A percentile compares a stretch with the other conserved stretches of the same genome.
These are phyloP conservation scores for Paecilomyces sp. DNA, from an alignment of 2,329 filamentous ascomycete genomes.

Conservation along the genomic window DNA sequence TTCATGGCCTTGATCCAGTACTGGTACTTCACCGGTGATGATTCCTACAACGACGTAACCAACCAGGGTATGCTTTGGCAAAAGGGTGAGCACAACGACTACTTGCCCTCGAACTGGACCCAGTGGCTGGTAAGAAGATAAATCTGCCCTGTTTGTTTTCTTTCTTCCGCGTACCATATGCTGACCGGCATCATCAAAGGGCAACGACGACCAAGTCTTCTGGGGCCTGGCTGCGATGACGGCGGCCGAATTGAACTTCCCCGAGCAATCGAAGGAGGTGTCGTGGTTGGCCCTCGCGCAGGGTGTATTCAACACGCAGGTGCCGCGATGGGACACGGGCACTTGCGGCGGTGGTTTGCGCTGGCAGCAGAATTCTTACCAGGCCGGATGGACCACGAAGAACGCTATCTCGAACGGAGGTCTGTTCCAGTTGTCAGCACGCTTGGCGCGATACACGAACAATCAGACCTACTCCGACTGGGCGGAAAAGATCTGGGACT, in stretches of 20 bases:
- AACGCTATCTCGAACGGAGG: constrained; percentile 53
- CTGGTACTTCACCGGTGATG: constrained; percentile 74
- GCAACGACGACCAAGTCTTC: constrained; percentile 61
- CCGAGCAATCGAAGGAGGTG: constrained; percentile 58
- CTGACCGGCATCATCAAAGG: constrained; percentile 7
- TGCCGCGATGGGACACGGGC: constrained; percentile 59
- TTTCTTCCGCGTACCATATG: background rate
- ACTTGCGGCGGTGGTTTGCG: constrained; percentile 68
- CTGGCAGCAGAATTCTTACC: constrained; percentile 80
- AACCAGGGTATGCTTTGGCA: constrained; percentile 66
- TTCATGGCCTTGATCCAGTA: constrained; percentile 68
- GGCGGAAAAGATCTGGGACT: constrained; percentile 62
- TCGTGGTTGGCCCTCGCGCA: constrained; percentile 73
- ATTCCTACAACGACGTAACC: constrained; percentile 61
- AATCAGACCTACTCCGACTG: constrained; percentile 75
- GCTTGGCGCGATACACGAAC: constrained; percentile 69
- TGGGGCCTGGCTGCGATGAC: constrained; percentile 79
- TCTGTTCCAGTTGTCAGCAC: constrained; percentile 54
- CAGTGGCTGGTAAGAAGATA: constrained; percentile 25
- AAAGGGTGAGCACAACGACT: constrained; percentile 64
- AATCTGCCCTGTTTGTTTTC: background rate
- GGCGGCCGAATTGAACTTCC: constrained; percentile 70
- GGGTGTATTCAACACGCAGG: constrained; percentile 74
- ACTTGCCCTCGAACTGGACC: constrained; percentile 59
- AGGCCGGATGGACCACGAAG: constrained; percentile 58